These are phyloP conservation scores for Mycena polygramma DNA, from an alignment of 768 basidiomycete species.

Conservation along the genomic window DNA sequence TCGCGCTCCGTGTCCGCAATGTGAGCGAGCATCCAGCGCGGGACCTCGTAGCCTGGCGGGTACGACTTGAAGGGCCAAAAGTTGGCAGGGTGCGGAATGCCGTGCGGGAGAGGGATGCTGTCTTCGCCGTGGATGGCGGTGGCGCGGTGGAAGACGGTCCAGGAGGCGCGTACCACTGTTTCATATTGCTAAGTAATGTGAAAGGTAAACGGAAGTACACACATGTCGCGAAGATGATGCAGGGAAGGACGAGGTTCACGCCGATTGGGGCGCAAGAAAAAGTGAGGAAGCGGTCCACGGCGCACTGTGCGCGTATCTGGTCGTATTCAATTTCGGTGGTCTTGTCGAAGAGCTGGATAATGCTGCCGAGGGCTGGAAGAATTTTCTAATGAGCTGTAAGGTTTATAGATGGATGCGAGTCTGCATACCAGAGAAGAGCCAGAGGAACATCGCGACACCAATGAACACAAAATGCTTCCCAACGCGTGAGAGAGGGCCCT, in stretches of 20 bases:
- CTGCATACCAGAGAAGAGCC: too few species aligned
- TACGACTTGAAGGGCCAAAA: background rate
- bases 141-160: background rate
- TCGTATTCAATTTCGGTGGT: background rate
- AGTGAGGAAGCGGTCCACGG: background rate
- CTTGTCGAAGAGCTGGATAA: too few species aligned
- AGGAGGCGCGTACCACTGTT: background rate
- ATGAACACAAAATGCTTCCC: too few species aligned
- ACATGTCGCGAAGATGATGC: background rate
- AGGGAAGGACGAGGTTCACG: background rate
- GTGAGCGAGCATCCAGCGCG: background rate
- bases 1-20: background rate
- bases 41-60: background rate
- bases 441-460: too few species aligned
- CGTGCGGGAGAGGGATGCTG: background rate
- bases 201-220: background rate
- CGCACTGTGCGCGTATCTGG: background rate
- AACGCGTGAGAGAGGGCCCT: too few species aligned
- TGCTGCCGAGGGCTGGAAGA: too few species aligned
- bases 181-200: background rate
- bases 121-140: background rate
- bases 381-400: too few species aligned
- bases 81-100: background rate
- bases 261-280: background rate
- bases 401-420: too few species aligned